Evolutionary conservation across 345 rosid species (phyloP).

Genomic region (Moricandia arvensis): DNA sequence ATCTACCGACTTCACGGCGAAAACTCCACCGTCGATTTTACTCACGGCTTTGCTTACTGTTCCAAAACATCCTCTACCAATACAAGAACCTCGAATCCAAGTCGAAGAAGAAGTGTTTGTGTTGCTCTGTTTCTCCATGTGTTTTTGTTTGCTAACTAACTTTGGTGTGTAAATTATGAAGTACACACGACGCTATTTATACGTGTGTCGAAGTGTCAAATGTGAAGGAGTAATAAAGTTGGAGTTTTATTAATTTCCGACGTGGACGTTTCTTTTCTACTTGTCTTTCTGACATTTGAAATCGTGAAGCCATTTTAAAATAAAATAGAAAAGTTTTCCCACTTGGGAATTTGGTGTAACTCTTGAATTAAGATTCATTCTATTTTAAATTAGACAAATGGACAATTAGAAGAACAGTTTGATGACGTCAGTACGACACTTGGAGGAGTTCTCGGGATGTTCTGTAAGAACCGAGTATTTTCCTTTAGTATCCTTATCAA

Average conservation of each 20-base stretch:
- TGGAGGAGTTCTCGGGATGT: slow-evolving; percentile 33
- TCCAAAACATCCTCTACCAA: slow-evolving; percentile 68
- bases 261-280: slow-evolving; percentile 35
- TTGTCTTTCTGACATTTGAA: slow-evolving; percentile 32
- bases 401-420: slow-evolving; percentile 23
- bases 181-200: slow-evolving; percentile 37
- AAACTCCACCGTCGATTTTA: slow-evolving; percentile 43
- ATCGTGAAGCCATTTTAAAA: too few relatives aligned
- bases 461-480: slow-evolving; percentile 16
- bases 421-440: slow-evolving; percentile 35
- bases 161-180: slow-evolving; percentile 19
- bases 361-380: too few relatives aligned
- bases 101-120: slow-evolving; percentile 29
- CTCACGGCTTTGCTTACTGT: slow-evolving; percentile 46
- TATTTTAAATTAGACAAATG: too few relatives aligned
- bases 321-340: background rate
- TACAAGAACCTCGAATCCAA: slow-evolving; percentile 54
- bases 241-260: slow-evolving; percentile 14
- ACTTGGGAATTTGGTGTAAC: slow-evolving; percentile 15
- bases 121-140: slow-evolving; percentile 26
- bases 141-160: slow-evolving; percentile 1
- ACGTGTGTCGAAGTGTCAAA: slow-evolving; percentile 19
- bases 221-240: slow-evolving; percentile 35
- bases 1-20: slow-evolving; percentile 65
- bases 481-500: slow-evolving; percentile 22